Evolutionary conservation across 2,329 filamentous ascomycete genomes (phyloP), one percentile per base, ranked within the genome.

Genomic region (Chalaropsis thielavioides): DNA sequence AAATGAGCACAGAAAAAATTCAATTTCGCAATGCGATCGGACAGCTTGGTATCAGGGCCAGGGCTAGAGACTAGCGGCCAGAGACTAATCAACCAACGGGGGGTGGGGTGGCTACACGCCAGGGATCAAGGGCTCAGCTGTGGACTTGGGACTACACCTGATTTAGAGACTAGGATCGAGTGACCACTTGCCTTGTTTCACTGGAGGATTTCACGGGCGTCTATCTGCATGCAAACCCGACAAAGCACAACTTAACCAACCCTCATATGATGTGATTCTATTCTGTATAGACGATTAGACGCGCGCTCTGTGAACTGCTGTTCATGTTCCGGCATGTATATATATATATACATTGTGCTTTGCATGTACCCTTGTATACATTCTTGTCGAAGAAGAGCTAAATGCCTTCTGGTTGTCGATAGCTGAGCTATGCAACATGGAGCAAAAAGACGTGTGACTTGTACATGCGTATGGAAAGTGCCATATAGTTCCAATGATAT

Each of bases 171-270:
- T 7, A 38, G 17, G 31, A 24, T 10, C 27, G 54, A 51, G 46
- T 51, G 46, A 24, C 22, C 46, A n/a, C 38, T 31, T 31, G 54
- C 17, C 17, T 22, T 31, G 54, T 58, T 31, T 31, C 31, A 58
- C 38, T 58, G 54, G 19, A 58, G 54, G 54, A 58, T 58, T 58
- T 35, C 22, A 19, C 17, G 54, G 54, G 54, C 54, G 54, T 58
- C 54, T 58, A 58, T 35, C 54, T 58, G 54, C 54, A 58, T 31
- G n/a, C 17, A 38, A 58, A 58, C 3, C 24, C n/a, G 24, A n/a
- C 54, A n/a, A n/a, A 11, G 43, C n/a, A n/a, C n/a, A n/a, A n/a
- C n/a, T n/a, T n/a, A n/a, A n/a, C 43, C 43, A 3, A 46, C 15
- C 8, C 3, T n/a, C 43, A 19, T 6, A 19, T 17, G 19, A 19